A percentile compares a stretch with the other conserved stretches of the same genome.
phyloP scores from a whole-genome alignment of 176 grass and related monocot genomes.

The Aegilops speltoides region DNA sequence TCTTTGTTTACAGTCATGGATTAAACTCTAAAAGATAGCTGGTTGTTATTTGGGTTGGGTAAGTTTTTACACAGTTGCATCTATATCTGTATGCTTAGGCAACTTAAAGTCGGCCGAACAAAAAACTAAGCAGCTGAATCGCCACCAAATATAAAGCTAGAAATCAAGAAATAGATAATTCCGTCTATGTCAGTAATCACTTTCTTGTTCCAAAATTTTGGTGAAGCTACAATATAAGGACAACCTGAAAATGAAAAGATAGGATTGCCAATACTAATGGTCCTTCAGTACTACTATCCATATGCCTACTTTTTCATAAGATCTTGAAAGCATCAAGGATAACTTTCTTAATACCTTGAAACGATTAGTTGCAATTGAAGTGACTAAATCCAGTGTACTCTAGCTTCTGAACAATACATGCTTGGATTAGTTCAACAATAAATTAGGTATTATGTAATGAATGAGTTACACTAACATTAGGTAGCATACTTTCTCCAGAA shows the following conservation, averaged over 20 bases:
- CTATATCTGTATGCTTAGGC: background rate
- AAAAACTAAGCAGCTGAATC: background rate
- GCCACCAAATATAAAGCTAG: background rate
- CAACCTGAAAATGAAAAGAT: background rate
- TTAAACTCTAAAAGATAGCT: constrained; percentile 1
- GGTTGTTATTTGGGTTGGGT: background rate
- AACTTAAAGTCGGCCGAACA: background rate
- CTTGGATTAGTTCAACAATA: background rate
- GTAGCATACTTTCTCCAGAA: background rate
- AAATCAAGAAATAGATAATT: background rate
- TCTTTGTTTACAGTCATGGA: constrained; percentile 1
- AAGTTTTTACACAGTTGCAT: background rate
- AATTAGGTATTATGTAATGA: background rate
- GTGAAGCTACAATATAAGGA: background rate
- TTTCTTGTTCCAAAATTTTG: background rate
- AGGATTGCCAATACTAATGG: background rate
- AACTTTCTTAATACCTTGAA: background rate
- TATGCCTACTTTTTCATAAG: background rate
- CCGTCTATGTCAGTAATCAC: background rate
- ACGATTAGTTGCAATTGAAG: background rate
- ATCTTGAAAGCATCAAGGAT: background rate
- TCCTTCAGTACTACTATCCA: background rate
- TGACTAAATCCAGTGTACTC: background rate
- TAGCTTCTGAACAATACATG: constrained; percentile 12
- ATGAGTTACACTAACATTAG: background rate